A percentile compares a stretch with the other conserved stretches of the same genome.
Evolutionary conservation across 2,329 filamentous ascomycete species (phyloP).

Genomic region (Xylariaceae sp.): DNA sequence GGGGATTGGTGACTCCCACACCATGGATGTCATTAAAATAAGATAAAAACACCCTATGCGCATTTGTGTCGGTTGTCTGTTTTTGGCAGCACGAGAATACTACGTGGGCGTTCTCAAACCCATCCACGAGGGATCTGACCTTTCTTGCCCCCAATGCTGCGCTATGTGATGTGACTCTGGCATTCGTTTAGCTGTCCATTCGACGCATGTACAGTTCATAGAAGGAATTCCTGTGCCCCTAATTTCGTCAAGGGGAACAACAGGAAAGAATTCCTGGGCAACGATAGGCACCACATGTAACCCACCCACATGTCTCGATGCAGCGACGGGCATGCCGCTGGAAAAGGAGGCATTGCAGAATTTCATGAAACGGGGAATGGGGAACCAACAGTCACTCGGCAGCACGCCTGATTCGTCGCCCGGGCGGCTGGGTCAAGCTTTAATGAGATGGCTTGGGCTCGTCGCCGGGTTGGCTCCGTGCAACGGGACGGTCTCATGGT

Average conservation of each 20-base stretch:
- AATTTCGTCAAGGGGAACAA: too few relatives aligned
- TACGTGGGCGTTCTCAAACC: too few relatives aligned
- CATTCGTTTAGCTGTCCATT: neutral
- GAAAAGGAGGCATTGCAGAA: neutral
- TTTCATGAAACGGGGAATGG: too few relatives aligned
- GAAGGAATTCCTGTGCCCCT: neutral
- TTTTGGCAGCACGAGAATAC: neutral
- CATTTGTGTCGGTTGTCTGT: slow-evolving; percentile 5
- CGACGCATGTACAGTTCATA: neutral
- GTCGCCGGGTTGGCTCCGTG: too few relatives aligned
- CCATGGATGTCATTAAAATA: too few relatives aligned
- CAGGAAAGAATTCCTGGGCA: too few relatives aligned
- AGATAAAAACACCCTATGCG: neutral
- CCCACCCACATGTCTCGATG: neutral
- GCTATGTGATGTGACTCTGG: neutral
- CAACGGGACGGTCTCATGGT: too few relatives aligned
- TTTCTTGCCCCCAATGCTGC: neutral
- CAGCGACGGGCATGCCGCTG: neutral
- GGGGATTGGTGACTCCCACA: too few relatives aligned
- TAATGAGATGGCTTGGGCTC: neutral
- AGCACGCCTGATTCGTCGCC: slow-evolving; percentile 5
- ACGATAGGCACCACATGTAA: too few relatives aligned
- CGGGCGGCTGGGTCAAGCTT: slow-evolving; percentile 8
- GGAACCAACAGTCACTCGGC: neutral
- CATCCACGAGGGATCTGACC: too few relatives aligned